Evolutionary conservation across 2,329 filamentous ascomycete species (phyloP).

Genomic region (Botrytis deweyae): DNA sequence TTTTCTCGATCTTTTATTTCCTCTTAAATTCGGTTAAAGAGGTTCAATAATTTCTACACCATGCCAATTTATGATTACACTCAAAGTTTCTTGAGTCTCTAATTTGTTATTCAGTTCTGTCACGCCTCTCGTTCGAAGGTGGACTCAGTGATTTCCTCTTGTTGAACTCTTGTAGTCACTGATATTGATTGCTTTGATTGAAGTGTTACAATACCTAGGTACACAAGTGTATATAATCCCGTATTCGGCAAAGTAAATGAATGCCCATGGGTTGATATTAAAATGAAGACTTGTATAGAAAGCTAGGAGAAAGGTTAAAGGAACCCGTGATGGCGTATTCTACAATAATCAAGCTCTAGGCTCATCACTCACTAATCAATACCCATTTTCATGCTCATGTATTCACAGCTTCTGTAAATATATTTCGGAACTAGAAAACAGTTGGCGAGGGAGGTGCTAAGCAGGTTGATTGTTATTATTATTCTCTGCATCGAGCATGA

Average conservation of each 20-base stretch:
- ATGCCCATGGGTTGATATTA: too few relatives aligned
- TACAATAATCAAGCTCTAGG: not conserved
- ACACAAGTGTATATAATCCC: not conserved
- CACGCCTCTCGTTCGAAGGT: not conserved
- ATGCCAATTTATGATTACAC: not conserved
- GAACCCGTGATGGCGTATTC: not conserved
- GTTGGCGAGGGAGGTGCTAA: rapidly evolving
- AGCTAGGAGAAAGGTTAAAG: not conserved
- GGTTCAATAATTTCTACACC: not conserved
- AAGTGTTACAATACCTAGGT: not conserved
- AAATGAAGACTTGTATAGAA: not conserved
- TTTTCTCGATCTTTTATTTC: not conserved
- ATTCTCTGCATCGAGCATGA: not conserved
- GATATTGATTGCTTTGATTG: not conserved
- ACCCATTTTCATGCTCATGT: too few relatives aligned
- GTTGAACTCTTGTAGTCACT: not conserved
- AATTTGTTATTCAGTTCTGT: not conserved
- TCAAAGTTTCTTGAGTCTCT: not conserved
- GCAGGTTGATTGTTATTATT: not conserved
- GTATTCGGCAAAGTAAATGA: too few relatives aligned
- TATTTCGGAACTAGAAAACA: not conserved
- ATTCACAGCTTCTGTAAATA: too few relatives aligned
- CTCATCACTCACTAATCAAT: not conserved
- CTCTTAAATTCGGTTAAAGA: rapidly evolving
- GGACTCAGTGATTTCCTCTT: too few relatives aligned